A percentile compares a stretch with the other conserved stretches of the same genome.
phyloP scores from a whole-genome alignment of 1,284 basidiomycete genomes.

The Coniophora puteana region DNA sequence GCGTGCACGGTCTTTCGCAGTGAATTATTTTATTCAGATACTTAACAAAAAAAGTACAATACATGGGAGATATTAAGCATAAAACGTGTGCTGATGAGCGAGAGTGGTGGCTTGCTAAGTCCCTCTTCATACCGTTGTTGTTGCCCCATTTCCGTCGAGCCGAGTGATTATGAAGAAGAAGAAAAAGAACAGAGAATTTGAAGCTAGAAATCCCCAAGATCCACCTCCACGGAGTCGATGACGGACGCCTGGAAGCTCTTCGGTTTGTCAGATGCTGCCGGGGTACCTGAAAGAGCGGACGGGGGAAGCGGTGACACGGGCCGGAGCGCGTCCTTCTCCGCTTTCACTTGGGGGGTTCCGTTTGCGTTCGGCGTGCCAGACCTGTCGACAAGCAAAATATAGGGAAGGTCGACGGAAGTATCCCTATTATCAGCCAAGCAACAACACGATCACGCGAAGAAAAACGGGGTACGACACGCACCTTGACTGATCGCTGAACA shows the following conservation, averaged over 20 bases:
- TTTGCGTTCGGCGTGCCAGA: constrained; percentile 45
- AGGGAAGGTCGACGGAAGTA: constrained; percentile 8
- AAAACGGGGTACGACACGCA: constrained; percentile 31
- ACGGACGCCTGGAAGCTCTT: constrained; percentile 55
- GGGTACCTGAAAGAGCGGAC: constrained; percentile 21
- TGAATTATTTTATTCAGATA: too few species aligned
- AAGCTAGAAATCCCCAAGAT: constrained; percentile 71
- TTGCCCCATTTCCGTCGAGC: too few species aligned
- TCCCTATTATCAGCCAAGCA: too few species aligned
- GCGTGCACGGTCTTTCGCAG: too few species aligned
- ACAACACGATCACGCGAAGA: constrained; percentile 8
- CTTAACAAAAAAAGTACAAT: too few species aligned
- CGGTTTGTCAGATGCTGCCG: constrained; percentile 22
- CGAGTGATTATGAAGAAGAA: constrained; percentile 1
- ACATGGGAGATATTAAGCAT: too few species aligned
- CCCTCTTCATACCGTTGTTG: too few species aligned
- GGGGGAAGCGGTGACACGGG: constrained; percentile 40
- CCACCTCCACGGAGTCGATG: constrained; percentile 68
- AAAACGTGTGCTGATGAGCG: too few species aligned
- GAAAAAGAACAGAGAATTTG: constrained; percentile 6
- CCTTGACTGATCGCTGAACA: constrained; percentile 48
- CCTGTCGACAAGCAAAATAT: constrained; percentile 31
- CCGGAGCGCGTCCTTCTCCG: constrained; percentile 23
- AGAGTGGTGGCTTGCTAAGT: too few species aligned
- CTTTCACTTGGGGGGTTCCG: constrained; percentile 24